phyloP scores from a whole-genome alignment of 2,329 filamentous ascomycete genomes.

The Lachnellula occidentalis region DNA sequence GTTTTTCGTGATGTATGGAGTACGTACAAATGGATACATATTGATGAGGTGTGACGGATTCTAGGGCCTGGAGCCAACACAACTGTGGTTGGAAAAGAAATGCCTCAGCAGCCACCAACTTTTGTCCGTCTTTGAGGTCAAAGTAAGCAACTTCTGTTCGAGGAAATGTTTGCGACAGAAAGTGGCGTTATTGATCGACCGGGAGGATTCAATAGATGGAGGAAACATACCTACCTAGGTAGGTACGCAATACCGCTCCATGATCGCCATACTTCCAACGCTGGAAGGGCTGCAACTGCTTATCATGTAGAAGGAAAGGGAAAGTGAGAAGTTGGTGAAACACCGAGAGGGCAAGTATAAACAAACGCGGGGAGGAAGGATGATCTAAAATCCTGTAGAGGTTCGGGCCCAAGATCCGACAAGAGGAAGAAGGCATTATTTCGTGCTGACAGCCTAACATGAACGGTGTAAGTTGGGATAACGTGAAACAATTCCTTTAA shows the following conservation, averaged over 20 bases:
- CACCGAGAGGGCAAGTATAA: neutral
- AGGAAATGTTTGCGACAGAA: too few relatives aligned
- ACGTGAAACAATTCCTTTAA: neutral
- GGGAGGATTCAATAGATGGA: too few relatives aligned
- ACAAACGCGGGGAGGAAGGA: neutral
- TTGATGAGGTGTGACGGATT: neutral
- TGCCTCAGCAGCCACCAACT: neutral
- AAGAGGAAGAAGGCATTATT: neutral
- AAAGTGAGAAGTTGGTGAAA: neutral
- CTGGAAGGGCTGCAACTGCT: neutral
- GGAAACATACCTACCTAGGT: too few relatives aligned
- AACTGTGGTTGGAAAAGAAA: neutral
- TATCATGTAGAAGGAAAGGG: neutral
- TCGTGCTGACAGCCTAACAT: neutral
- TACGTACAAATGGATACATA: neutral
- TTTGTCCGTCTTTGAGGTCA: too few relatives aligned
- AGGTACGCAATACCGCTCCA: too few relatives aligned
- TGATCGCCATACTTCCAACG: too few relatives aligned
- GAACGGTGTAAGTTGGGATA: neutral
- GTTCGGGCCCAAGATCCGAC: neutral
- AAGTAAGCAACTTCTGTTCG: too few relatives aligned
- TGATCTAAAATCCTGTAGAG: neutral
- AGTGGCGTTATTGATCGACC: too few relatives aligned
- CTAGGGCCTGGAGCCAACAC: neutral
- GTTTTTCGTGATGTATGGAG: neutral